Evolutionary conservation across 2,329 filamentous ascomycete genomes (phyloP).

Genomic region (Pestalotiopsis sp.): DNA sequence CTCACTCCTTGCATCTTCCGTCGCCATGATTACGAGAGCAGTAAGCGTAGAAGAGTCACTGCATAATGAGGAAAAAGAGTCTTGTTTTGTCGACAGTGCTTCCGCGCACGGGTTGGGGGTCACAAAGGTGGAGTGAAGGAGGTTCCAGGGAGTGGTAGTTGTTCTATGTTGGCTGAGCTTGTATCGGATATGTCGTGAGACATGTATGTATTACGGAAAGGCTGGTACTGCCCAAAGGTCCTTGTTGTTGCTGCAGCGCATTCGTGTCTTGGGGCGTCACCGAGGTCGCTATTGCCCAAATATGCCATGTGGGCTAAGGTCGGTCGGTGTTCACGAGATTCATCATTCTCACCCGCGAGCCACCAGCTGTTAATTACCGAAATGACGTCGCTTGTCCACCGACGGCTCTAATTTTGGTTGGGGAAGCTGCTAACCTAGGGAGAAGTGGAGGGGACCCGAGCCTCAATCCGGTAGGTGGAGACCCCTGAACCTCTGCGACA

Average conservation of each 20-base stretch:
- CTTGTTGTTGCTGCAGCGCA: background rate
- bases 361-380: background rate
- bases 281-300: background rate
- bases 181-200: background rate
- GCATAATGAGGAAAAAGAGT: background rate
- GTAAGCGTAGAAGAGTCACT: background rate
- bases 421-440: background rate
- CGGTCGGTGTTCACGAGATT: background rate
- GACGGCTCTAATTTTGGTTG: background rate
- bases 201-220: background rate
- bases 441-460: background rate
- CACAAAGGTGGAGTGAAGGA: background rate
- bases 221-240: background rate
- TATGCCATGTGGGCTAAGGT: background rate
- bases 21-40: constrained; percentile 4
- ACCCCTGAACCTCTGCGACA: background rate
- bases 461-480: constrained; percentile 2
- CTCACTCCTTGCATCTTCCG: background rate
- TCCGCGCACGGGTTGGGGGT: too few species aligned
- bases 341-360: background rate
- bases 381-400: constrained; percentile 1
- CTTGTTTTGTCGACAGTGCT: background rate
- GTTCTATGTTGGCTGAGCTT: background rate
- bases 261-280: background rate
- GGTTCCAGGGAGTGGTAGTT: background rate